Evolutionary conservation across 345 rosid species (phyloP).

Genomic region (Brassica cretica): DNA sequence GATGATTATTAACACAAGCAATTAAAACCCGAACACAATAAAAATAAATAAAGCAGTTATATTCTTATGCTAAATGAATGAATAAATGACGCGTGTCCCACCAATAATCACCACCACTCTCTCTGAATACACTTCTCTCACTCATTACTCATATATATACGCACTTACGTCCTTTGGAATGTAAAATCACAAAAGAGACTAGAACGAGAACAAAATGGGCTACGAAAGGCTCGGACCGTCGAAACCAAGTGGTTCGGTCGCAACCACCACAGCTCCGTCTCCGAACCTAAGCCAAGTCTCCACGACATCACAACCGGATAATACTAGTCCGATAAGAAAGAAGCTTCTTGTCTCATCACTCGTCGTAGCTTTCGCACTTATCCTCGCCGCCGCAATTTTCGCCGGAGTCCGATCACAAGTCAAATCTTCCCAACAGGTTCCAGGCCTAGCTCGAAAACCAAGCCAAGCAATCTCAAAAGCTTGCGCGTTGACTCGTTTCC

Average conservation of each 20-base stretch:
- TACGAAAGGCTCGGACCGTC: conserved; percentile 53
- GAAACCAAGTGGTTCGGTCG: conserved; percentile 34
- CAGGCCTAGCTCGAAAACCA: conserved; percentile 51
- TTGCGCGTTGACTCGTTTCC: conserved; percentile 68
- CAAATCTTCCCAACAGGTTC: conserved; percentile 9
- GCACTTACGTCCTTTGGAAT: not conserved
- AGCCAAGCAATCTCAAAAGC: conserved; percentile 70
- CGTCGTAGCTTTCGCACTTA: conserved; percentile 44
- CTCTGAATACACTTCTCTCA: conserved; percentile 1
- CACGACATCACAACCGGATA: conserved; percentile 14
- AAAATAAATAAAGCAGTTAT: conserved; percentile 5
- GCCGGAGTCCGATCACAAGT: conserved; percentile 46
- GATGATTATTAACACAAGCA: conserved; percentile 8
- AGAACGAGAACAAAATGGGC: conserved; percentile 40
- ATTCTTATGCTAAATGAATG: conserved; percentile 22
- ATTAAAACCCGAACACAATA: conserved; percentile 3
- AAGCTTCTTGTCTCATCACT: conserved; percentile 50
- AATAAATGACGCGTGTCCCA: conserved; percentile 33
- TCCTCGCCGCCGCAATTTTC: conserved; percentile 62
- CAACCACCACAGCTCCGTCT: not conserved
- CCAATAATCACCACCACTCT: conserved; percentile 29
- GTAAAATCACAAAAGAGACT: conserved; percentile 13
- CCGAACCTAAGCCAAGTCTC: conserved; percentile 21
- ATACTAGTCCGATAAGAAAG: conserved; percentile 11
- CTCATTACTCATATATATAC: conserved; percentile 18